Evolutionary conservation across 1,284 basidiomycete genomes (phyloP).

Genomic region (Cryptococcus sp.): DNA sequence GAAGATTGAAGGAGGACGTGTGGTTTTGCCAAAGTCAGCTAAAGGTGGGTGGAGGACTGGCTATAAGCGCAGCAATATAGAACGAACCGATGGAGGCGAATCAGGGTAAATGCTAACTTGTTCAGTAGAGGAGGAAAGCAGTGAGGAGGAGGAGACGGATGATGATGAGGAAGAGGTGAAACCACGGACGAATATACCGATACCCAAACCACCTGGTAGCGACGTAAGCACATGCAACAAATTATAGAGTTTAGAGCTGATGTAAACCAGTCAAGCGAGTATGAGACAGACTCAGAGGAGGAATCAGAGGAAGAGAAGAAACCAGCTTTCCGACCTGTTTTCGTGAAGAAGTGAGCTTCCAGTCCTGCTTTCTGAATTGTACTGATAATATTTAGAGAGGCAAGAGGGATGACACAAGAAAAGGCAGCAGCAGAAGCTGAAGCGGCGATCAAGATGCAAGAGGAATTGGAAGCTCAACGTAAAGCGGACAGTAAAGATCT

Average conservation of each 20-base stretch:
- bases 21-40: slow-evolving; percentile 13
- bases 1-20: slow-evolving; percentile 34
- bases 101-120: not conserved
- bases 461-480: slow-evolving; percentile 39
- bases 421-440: slow-evolving; percentile 38
- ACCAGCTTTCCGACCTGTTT: slow-evolving; percentile 44
- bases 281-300: slow-evolving; percentile 46
- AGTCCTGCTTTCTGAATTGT: not conserved
- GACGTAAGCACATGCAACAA: slow-evolving; percentile 12
- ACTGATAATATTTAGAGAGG: slow-evolving; percentile 17
- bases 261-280: slow-evolving; percentile 42
- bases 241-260: not conserved
- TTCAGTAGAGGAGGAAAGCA: slow-evolving; percentile 11
- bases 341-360: slow-evolving; percentile 38
- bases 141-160: slow-evolving; percentile 29
- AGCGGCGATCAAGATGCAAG: slow-evolving; percentile 30
- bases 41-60: slow-evolving; percentile 25
- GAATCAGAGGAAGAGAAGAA: slow-evolving; percentile 42
- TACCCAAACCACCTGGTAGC: slow-evolving; percentile 15
- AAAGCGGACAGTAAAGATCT: slow-evolving; percentile 43
- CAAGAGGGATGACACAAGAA: slow-evolving; percentile 35
- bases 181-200: slow-evolving; percentile 12
- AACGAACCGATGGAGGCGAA: not conserved
- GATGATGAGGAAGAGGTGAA: slow-evolving; percentile 34
- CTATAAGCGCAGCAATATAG: not conserved